Base-by-base conservation (phyloP, 1,284 basidiomycete species). In the Ceratobasidium sp. region DNA sequence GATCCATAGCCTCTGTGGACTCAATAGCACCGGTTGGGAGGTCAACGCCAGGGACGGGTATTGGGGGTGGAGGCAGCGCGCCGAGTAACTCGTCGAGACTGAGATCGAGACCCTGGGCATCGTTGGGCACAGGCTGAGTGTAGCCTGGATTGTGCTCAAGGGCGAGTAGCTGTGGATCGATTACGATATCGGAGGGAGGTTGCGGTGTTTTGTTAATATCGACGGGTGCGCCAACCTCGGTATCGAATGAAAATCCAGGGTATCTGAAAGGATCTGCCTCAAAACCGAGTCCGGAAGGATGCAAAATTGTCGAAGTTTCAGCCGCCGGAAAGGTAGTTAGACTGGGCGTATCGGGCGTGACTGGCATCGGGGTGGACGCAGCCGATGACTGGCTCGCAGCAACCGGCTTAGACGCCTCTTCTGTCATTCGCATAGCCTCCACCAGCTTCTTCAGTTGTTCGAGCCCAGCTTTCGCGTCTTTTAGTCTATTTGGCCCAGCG, bases 361-460 rank as follows among this genome's bases (percentile, higher is more conserved):
- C 44, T 6, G 71, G 71, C 71, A 51, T 73, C 13, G 71, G 71
- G 39, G 71, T 73, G 15, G 71, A 73, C 13, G 69, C 53, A 33
- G 69, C 69, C 15, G 71, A 73, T 39, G 71, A 63, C 40, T 60
- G 69, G 40, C 55, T 28, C 10, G 55, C 33, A 13, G 39, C 15
- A 5, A 56, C 56, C 18, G 71, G 26, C 20, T 42, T 61, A 63
- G 58, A 46, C 60, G 49, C 49, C 5, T 44, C 71, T 39, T 63
- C 71, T 39, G 71, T 73, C 23, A 58, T 58, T 15, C 71, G 71
- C 71, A 73, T 73, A 1, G 56, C 71, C 42, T 73, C 71, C 12
- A 73, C 71, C 33, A 73, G 53, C n/a, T 73, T 73, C 58, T 73
- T 73, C 4, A 73, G 44, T 44, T 49, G 28, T 40, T 58, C 60